A percentile compares a stretch with the other conserved stretches of the same genome.
phyloP scores from a whole-genome alignment of 495 filamentous ascomycete species.

The Aspergillus cavernicola region DNA sequence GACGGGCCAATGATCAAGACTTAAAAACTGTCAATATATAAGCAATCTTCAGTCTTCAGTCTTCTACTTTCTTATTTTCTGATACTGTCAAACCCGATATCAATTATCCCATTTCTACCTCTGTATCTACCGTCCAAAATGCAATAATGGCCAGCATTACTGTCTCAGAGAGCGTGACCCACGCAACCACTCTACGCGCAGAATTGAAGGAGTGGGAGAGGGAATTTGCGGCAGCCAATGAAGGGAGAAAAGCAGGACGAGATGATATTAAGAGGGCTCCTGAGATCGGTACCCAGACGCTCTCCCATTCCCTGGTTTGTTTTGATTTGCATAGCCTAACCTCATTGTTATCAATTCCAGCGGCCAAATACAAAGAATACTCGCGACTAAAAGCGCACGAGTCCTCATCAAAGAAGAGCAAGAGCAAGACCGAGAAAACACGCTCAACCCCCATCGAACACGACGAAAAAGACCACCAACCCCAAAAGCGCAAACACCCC shows the following conservation, averaged over 20 bases:
- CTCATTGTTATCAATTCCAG: slow-evolving; percentile 37
- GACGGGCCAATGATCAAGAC: slow-evolving; percentile 12
- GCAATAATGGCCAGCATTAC: slow-evolving; percentile 32
- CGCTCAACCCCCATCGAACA: slow-evolving; percentile 12
- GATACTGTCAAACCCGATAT: not conserved
- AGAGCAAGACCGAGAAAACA: slow-evolving; percentile 26
- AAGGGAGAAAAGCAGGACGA: slow-evolving; percentile 72
- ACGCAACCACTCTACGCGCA: slow-evolving; percentile 49
- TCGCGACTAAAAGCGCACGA: slow-evolving; percentile 62
- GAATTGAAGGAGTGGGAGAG: slow-evolving; percentile 89
- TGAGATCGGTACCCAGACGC: slow-evolving; percentile 60
- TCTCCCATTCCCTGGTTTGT: not conserved
- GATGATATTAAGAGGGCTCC: slow-evolving; percentile 84
- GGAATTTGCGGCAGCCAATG: slow-evolving; percentile 63
- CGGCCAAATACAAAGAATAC: slow-evolving; percentile 90
- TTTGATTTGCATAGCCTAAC: not conserved
- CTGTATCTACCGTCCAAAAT: slow-evolving; percentile 12
- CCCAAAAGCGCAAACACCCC: slow-evolving; percentile 41
- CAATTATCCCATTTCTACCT: not conserved
- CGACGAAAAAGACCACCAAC: slow-evolving; percentile 12
- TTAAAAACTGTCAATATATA: too few relatives aligned
- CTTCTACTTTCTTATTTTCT: not conserved
- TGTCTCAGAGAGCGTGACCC: slow-evolving; percentile 24
- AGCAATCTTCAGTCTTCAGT: too few relatives aligned
- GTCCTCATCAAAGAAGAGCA: slow-evolving; percentile 25